A percentile compares a stretch with the other conserved stretches of the same genome.
These are phyloP conservation scores for Cordyceps cateniannulata DNA, from an alignment of 2,329 filamentous ascomycete genomes.

Conservation along the genomic window DNA sequence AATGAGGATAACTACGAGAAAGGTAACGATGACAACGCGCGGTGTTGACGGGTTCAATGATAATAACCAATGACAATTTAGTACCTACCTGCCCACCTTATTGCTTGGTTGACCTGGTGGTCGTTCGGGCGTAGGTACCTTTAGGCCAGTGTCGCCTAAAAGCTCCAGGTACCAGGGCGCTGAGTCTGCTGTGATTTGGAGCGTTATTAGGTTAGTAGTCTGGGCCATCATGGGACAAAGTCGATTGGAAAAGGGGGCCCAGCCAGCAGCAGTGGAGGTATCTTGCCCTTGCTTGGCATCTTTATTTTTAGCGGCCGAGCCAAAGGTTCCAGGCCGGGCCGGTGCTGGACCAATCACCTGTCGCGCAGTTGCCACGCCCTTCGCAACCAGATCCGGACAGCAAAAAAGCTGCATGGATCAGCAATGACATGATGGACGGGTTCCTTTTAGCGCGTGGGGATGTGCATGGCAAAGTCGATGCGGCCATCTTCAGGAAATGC, in stretches of 20 bases:
- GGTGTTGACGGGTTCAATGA: too few species aligned
- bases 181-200: too few species aligned
- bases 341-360: background rate
- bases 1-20: too few species aligned
- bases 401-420: background rate
- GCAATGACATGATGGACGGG: background rate
- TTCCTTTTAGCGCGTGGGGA: background rate
- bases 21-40: too few species aligned
- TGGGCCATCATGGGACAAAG: too few species aligned
- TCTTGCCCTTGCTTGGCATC: background rate
- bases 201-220: too few species aligned
- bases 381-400: background rate
- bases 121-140: too few species aligned
- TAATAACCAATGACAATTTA: too few species aligned
- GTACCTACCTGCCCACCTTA: too few species aligned
- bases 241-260: background rate
- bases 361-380: background rate
- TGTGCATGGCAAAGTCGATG: background rate
- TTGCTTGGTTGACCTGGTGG: too few species aligned
- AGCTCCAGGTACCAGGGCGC: too few species aligned
- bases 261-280: background rate
- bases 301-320: background rate
- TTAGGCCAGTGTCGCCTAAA: too few species aligned
- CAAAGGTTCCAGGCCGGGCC: background rate
- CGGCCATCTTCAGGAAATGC: background rate